phyloP scores from a whole-genome alignment of 2,329 filamentous ascomycete species.

The Didymella keratinophila region DNA sequence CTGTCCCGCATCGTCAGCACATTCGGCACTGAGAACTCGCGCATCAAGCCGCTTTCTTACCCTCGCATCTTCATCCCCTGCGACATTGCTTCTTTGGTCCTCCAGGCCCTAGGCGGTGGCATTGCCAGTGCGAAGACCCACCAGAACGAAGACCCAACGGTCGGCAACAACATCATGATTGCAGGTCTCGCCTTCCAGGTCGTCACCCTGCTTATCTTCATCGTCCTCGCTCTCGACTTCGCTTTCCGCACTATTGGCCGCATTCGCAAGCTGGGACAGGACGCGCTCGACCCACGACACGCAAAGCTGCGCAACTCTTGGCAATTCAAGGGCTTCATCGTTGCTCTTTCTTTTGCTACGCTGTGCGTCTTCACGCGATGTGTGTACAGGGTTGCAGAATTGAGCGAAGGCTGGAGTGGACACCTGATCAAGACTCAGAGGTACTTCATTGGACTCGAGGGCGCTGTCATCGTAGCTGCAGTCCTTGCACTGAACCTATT shows the following conservation, averaged over 20 bases:
- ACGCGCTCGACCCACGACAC: slow-evolving; percentile 38
- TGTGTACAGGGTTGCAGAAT: slow-evolving; percentile 71
- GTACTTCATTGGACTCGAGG: slow-evolving; percentile 52
- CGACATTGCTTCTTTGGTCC: slow-evolving; percentile 56
- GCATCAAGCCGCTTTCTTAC: slow-evolving; percentile 56
- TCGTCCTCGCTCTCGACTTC: slow-evolving; percentile 54
- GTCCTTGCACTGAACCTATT: slow-evolving; percentile 48
- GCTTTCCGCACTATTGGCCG: slow-evolving; percentile 39
- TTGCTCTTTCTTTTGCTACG: slow-evolving; percentile 65
- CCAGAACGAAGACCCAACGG: slow-evolving; percentile 39
- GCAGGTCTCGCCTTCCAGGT: slow-evolving; percentile 57
- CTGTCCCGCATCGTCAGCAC: slow-evolving; percentile 56
- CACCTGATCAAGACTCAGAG: slow-evolving; percentile 59
- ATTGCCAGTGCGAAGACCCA: slow-evolving; percentile 50
- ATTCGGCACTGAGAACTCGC: slow-evolving; percentile 52
- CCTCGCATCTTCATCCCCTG: slow-evolving; percentile 61
- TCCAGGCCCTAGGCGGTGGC: slow-evolving; percentile 56
- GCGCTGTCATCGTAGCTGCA: slow-evolving; percentile 43
- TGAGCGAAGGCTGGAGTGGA: slow-evolving; percentile 69
- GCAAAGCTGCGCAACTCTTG: slow-evolving; percentile 42
- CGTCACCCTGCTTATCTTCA: slow-evolving; percentile 54
- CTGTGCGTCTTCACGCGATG: slow-evolving; percentile 70
- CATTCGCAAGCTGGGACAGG: slow-evolving; percentile 30
- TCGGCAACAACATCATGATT: slow-evolving; percentile 56
- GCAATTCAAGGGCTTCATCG: slow-evolving; percentile 63